Base-by-base conservation (phyloP, 805 yeast species). In the Sungouiella thailandica region DNA sequence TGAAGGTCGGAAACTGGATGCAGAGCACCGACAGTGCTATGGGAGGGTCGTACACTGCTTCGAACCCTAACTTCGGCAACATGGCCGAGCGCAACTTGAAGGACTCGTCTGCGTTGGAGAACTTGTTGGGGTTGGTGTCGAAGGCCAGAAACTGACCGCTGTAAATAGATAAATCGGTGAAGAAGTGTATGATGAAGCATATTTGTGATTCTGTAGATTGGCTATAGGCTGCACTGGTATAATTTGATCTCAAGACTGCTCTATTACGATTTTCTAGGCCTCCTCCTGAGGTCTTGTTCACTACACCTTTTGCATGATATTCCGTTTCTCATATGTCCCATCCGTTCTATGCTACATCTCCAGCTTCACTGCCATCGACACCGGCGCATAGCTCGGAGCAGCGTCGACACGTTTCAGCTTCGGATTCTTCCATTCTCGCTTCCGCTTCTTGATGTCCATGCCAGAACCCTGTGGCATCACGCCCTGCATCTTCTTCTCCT, bases 401-500 rank as follows among this genome's bases (percentile, higher is more conserved):
- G 26, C n/a, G 26, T 39, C 47, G 36, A 41, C 42, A 17, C 39
- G 26, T 37, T 52, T 46, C 17, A 44, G 29, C 18, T 42, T 51
- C 11, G 42, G 32, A 31, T 48, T 54, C 15, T 44, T 46, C 20
- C 29, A 28, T 9, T 60, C 65, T 37, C 53, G 52, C 41, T 60
- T 63, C 36, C 70, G 46, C 49, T 64, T 65, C 34, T 57, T 63
- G 11, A 34, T 34, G 5, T 46, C 49, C 7, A 40, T 41, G 15
- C 32, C 34, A 23, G 38, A 36, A 13, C 38, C 44, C 13, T 41
- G 45, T 4, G 53, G 41, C 27, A 46, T 38, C 9, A 59, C 47
- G 10, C 72, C 72, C 7, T 57, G 45, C 64, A 65, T 56, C 32
- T 61, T 62, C 53, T 58, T 72, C 45, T 79, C 85, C 49, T 72